These are phyloP conservation scores for Penicillium odoratum DNA, from an alignment of 495 filamentous ascomycete species.

Conservation along the genomic window DNA sequence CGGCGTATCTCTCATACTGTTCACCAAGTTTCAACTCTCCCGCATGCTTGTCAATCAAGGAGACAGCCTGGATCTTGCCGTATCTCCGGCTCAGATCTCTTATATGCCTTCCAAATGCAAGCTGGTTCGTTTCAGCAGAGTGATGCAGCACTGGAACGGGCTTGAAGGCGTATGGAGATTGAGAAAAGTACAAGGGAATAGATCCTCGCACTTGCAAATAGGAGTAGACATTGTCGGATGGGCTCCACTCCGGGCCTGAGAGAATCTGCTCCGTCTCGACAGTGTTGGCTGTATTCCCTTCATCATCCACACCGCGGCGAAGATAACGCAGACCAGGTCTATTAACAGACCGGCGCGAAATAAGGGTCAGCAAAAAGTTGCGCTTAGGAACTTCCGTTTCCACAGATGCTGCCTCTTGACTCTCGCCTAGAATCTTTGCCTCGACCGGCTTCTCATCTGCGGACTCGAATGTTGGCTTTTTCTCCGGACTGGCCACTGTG, in stretches of 20 bases:
- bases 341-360: constrained; percentile 80
- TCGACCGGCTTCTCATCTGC: constrained; percentile 27
- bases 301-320: constrained; percentile 85
- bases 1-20: constrained; percentile 66
- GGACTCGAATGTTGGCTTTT: constrained; percentile 14
- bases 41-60: constrained; percentile 81
- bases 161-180: constrained; percentile 89
- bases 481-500: constrained; percentile 49
- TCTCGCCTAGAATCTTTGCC: constrained; percentile 34
- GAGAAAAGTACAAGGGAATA: constrained; percentile 89
- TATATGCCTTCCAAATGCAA: constrained; percentile 80
- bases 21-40: constrained; percentile 76
- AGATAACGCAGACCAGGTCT: constrained; percentile 88
- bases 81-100: constrained; percentile 62
- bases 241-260: constrained; percentile 61
- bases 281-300: constrained; percentile 82
- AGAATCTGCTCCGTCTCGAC: constrained; percentile 96
- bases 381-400: constrained; percentile 32
- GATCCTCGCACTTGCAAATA: constrained; percentile 85
- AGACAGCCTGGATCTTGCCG: constrained; percentile 74
- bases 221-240: constrained; percentile 66
- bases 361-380: constrained; percentile 74
- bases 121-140: constrained; percentile 69
- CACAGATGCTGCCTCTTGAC: constrained; percentile 27
- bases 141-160: constrained; percentile 80